A percentile compares a stretch with the other conserved stretches of the same genome.
Conservation (phyloP, 2,329 filamentous ascomycete genomes). For the Colletotrichum liaoningense region DNA sequence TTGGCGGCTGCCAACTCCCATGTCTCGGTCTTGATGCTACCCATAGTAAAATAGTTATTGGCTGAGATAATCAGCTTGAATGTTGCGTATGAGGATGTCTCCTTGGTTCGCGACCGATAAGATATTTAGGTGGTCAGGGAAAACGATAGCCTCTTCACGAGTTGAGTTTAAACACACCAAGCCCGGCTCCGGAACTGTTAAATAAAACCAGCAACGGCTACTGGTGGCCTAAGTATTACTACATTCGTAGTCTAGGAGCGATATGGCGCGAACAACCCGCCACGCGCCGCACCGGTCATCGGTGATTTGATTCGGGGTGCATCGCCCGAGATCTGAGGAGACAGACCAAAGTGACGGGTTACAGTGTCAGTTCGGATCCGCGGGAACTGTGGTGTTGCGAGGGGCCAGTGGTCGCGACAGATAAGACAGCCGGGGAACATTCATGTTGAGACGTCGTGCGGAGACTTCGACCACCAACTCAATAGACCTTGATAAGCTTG, state of each 20-base stretch:
- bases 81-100: background rate
- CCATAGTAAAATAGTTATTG: background rate
- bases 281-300: constrained; percentile 11
- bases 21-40: constrained; percentile 26
- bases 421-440: constrained; percentile 29
- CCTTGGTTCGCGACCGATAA: background rate
- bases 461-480: background rate
- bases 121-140: background rate
- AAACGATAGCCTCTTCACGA: background rate
- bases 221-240: background rate
- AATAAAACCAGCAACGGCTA: constrained; percentile 17
- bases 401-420: background rate
- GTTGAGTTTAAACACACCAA: no score
- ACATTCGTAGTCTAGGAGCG: background rate
- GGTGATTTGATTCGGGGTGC: background rate
- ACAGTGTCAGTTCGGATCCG: constrained; percentile 26
- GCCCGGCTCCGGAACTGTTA: constrained; percentile 9
- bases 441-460: background rate
- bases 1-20: constrained; percentile 57
- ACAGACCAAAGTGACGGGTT: background rate
- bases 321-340: background rate
- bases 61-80: background rate
- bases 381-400: constrained; percentile 21
- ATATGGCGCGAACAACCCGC: background rate
- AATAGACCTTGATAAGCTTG: background rate